Base-by-base conservation (phyloP, 352 stramenopile genomes). In the Phytophthora hybrid region DNA sequence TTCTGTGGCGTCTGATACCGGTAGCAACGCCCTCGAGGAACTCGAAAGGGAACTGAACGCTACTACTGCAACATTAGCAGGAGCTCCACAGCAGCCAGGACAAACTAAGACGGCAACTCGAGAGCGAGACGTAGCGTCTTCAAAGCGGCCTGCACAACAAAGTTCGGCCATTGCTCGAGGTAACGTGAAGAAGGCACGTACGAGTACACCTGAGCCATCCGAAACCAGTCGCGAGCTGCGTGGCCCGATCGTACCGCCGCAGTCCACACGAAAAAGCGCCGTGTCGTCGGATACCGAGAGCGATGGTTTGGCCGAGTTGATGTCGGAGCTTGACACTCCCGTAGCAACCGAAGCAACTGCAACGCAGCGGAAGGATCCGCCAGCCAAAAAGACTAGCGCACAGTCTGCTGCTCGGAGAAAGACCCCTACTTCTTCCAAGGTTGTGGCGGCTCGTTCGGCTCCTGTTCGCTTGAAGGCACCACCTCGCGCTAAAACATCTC, bases 261-360 rank as follows among this genome's bases (percentile, higher is more conserved):
- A 53, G 74, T 60, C 56, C 18, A 41, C 68, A 63, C 61, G 34
- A 54, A 47, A 66, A 61, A 70, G 62, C 8, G 76, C 60, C 1
- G 44, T 75, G 13, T 72, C 63, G 9, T 88, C 80, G 0, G 74
- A 76, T 46, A 78, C 73, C 21, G 83, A 89, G 52, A 91, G 84
- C 58, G 83, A 91, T 59, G 76, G 78, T 9, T 52, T 90, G 18
- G 73, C 71, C 41, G 78, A 91, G 23, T 57, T 92, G 2, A 71
- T 87, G 18, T 66, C 67, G 10, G 84, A 92, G 31, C 69, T 92
- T 1, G 60, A 76, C 9, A 71, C 73, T n/a, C 55, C 63, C 1
- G 49, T 66, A 29, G 26, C 61, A 34, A 18, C 57, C 5, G 49
- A 63, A 39, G 29, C 18, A 19, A 51, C 53, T 31, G 10, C n/a